Evolutionary conservation across 1,284 basidiomycete species (phyloP), one percentile per base, ranked within the genome.

Genomic region (Sanguinoderma infundibulare): DNA sequence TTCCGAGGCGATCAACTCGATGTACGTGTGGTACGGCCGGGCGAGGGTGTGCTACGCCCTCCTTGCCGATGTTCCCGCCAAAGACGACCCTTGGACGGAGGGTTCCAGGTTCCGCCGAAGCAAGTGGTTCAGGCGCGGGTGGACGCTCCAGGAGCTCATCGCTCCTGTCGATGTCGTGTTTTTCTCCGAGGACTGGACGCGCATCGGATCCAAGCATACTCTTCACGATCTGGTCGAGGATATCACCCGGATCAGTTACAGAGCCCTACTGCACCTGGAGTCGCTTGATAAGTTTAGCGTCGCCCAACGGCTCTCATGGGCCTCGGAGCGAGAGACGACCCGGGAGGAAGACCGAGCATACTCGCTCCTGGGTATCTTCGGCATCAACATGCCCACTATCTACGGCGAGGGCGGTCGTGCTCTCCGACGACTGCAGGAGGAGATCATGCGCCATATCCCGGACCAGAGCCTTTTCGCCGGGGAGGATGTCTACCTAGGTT

Each of bases 231-330:
- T 47, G 5, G 46, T 46, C 15, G 28, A 28, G 2, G 44, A 22
- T 8, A 7, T 47, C 28, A 32, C 28, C 26, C 6, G 15, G 17
- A 47, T 46, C 46, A 28, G 26, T 10, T 9, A 30, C 46, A 17
- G 8, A 3, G 26, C n/a, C 17, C 46, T 47, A 15, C 28, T 15
- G 17, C 15, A n/a, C 17, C 5, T 30, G 15, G 1, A 17, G 12
- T 32, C 38, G 6, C 38, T 39, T 5, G 38, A n/a, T 17, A 10
- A 15, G 5, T n/a, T 47, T 34, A 38, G 51, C 34, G 51, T 53
- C n/a, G 51, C 51, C 3, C 34, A 36, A n/a, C 34, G 51, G n/a
- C 20, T 53, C 9, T 53, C 51, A 12, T 53, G 51, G 51, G 51
- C 51, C 6, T 32, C 32, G 2, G 9, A 32, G 5, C 51, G 51